Evolutionary conservation across 441 rosid genomes (phyloP), one percentile per base, ranked within the genome.

Genomic region (Pelargonium fulgidum): DNA sequence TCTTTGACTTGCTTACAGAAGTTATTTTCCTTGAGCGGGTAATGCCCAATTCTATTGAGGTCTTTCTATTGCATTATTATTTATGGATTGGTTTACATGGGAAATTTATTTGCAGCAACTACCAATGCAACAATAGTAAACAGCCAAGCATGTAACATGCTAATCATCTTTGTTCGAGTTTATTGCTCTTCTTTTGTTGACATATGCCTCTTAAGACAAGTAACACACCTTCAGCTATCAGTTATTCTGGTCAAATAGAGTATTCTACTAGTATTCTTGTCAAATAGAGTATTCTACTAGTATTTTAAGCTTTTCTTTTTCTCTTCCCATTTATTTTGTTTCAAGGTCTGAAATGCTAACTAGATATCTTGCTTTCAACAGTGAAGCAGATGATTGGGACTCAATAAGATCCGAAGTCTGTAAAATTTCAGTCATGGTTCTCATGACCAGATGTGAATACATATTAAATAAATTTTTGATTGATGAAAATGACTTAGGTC

Each of bases 1-100:
- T 95, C 99, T 69, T 72, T 88, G 82, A 81, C 87, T 71, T 95
- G 99, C 87, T 80, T 95, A 73, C 86, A 89, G 74, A 89, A 85
- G 72, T 73, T 95, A 77, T 92, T 94, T 87, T 82, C 88, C 73
- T 81, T 92, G 81, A 85, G 93, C 88, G 83, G 99, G 99, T 94
- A 83, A 73, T 70, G 45, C 24, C 12, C 22, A 10, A 42, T 61
- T 14, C 29, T 58, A 4, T 58, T 4, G n/a, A 58, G 63, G 11
- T 58, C 14, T 50, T 50, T 50, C 39, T 33, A 42, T 42, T 54
- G 17, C 10, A 2, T 5, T 16, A 6, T 17, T 61, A 24, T 61
- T 11, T 61, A 33, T 22, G 64, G 39, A 24, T 61, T 61, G 2
- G 47, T 61, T 61, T 61, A 13, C 39, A 22, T 61, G 9, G 63